Base-by-base conservation (phyloP, 2,329 filamentous ascomycete species). In the Mollisiaceae sp. region DNA sequence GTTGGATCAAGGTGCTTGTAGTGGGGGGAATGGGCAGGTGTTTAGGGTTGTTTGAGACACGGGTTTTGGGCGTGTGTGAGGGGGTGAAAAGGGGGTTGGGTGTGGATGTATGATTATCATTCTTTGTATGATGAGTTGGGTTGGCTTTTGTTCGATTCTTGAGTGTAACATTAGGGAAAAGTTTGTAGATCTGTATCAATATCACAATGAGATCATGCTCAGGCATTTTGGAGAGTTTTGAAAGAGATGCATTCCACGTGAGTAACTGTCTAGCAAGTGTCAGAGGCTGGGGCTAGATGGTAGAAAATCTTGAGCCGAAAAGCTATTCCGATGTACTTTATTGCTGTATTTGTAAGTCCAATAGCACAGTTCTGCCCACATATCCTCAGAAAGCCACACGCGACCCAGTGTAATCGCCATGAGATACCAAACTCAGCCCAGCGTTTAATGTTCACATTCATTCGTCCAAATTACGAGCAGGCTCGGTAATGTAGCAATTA, bases 1-100 rank as follows among this genome's bases (percentile, higher is more conserved):
- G 59, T 63, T 75, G n/a, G 73, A 74, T 62, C 43, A 67, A 27
- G 52, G 63, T 14, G 41, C 62, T 54, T 73, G 72, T 63, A 63
- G 45, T 20, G 66, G 69, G 18, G 52, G 27, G 24, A 62, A 62
- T 12, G 64, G 52, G 9, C 70, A 73, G 61, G 54, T 62, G 15
- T 73, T 71, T 43, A 65, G 56, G 8, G 71, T 73, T 65, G 65
- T 24, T 8, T 63, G 47, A 32, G 14, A 32, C 32, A 22, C 12
- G 14, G 39, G 24, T 18, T 38, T 20, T 14, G 3, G 11, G 39
- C 4, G 14, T 5, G 4, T 18, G 27, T 15, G 27, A 27, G 3
- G 4, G 38, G 9, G 36, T 59, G 24, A 20, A n/a, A 8, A 12
- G 20, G 27, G n/a, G 24, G 20, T 8, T 12, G 32, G 52, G 8